Conservation (phyloP, 208 protist species). For the Kentomonas sorsogonicus region DNA sequence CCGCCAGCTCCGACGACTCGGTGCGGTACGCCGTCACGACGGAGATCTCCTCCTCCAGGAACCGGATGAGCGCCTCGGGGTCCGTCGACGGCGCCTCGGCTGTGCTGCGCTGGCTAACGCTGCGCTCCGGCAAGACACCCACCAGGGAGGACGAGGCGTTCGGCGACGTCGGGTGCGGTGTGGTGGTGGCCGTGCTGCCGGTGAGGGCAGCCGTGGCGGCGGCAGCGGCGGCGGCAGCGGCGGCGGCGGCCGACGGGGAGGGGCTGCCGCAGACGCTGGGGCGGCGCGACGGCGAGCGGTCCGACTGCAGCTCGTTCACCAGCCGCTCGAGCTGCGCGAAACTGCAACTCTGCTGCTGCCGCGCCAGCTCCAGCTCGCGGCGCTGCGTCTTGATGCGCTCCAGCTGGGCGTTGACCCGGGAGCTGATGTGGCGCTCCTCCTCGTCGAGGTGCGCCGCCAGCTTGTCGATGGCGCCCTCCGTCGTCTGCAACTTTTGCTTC, state of each 20-base stretch:
- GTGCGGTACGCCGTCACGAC: too few relatives aligned
- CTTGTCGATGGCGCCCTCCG: constrained; percentile 33
- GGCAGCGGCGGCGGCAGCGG: too few relatives aligned
- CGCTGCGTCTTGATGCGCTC: constrained; percentile 47
- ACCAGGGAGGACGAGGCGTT: too few relatives aligned
- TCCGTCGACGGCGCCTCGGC: too few relatives aligned
- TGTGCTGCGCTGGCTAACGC: too few relatives aligned
- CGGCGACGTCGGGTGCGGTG: too few relatives aligned
- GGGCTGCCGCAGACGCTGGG: neutral
- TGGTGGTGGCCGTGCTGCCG: too few relatives aligned
- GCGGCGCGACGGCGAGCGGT: constrained; percentile 5
- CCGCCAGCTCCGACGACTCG: too few relatives aligned
- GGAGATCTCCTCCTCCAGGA: too few relatives aligned
- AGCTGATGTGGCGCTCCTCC: constrained; percentile 54
- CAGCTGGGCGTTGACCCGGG: constrained; percentile 37
- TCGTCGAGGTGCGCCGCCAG: constrained; percentile 42
- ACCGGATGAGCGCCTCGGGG: too few relatives aligned
- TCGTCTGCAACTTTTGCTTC: constrained; percentile 38
- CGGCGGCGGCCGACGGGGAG: neutral
- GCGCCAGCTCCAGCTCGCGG: constrained; percentile 39
- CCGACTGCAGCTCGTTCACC: constrained; percentile 51
- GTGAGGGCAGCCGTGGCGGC: too few relatives aligned
- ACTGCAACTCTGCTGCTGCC: constrained; percentile 47
- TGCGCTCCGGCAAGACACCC: too few relatives aligned
- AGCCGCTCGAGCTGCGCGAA: constrained; percentile 66